Percentiles rank a stretch among this genome's conserved stretches.
Evolutionary conservation across 1,139 yeast species (phyloP).

Genomic region (Taphrina flavorubra): DNA sequence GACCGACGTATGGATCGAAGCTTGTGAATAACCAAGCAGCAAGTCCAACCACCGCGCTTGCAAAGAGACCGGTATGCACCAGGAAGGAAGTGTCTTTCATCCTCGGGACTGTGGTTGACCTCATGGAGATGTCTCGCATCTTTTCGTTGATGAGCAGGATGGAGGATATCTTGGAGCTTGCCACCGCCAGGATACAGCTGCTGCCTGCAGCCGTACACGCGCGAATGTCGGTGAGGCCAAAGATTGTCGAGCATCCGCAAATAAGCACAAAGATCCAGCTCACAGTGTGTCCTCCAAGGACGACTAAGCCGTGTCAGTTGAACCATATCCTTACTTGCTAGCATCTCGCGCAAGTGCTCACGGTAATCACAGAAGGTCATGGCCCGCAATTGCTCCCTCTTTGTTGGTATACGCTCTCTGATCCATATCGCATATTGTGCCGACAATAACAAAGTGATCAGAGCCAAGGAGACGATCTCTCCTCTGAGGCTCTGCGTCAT

Average conservation of each 20-base stretch:
- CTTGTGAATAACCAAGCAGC: background rate
- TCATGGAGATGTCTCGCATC: background rate
- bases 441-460: background rate
- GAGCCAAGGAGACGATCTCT: background rate
- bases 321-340: background rate
- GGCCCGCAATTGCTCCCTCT: constrained; percentile 3
- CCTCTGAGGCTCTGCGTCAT: background rate
- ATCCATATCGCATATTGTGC: background rate
- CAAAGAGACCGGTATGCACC: background rate
- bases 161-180: background rate
- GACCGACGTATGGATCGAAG: background rate
- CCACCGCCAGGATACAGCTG: background rate
- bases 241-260: background rate
- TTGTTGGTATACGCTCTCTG: constrained; percentile 8
- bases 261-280: constrained; percentile 1
- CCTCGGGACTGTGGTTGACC: background rate
- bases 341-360: background rate
- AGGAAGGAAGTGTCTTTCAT: background rate
- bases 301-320: background rate
- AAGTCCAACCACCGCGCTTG: background rate
- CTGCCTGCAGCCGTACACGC: constrained; percentile 3
- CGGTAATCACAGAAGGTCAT: constrained; percentile 20
- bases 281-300: background rate
- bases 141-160: constrained; percentile 14
- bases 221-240: constrained; percentile 4